These are phyloP conservation scores for Camelina sativa DNA, from an alignment of 345 rosid species.

Conservation along the genomic window DNA sequence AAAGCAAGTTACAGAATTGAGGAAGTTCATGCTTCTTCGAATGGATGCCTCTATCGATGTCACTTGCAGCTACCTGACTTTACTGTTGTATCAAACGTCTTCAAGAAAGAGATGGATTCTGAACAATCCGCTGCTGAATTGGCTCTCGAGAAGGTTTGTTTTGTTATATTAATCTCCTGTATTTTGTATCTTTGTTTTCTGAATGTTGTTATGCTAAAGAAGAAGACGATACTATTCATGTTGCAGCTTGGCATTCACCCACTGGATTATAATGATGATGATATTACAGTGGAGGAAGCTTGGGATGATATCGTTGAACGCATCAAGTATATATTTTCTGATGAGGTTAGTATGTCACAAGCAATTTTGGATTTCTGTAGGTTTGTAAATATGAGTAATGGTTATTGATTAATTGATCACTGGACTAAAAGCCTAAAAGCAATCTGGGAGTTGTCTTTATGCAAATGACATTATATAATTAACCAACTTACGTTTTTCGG, in stretches of 20 bases:
- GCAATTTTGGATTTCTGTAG: background rate
- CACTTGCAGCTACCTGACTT: constrained; percentile 73
- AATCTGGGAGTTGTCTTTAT: background rate
- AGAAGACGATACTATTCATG: constrained; percentile 21
- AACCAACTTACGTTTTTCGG: background rate
- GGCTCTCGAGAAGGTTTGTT: constrained; percentile 67
- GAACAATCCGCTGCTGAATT: constrained; percentile 84
- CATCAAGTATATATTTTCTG: constrained; percentile 59
- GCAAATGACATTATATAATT: background rate
- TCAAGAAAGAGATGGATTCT: constrained; percentile 71
- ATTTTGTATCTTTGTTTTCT: background rate
- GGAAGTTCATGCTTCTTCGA: constrained; percentile 60
- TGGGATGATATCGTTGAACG: constrained; percentile 59
- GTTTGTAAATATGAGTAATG: background rate
- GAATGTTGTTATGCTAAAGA: constrained; percentile 2
- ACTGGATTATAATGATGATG: constrained; percentile 27
- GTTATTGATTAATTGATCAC: background rate
- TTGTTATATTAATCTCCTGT: constrained; percentile 5
- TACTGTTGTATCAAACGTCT: constrained; percentile 61
- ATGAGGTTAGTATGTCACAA: constrained; percentile 53
- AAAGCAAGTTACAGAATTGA: constrained; percentile 66
- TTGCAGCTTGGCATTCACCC: constrained; percentile 70
- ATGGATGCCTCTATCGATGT: constrained; percentile 71
- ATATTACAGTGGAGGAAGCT: constrained; percentile 58
- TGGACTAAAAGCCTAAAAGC: background rate